Evolutionary conservation across 352 stramenopile species (phyloP), one percentile per base, ranked within the genome.

Genomic region (Pythium aristosporum): DNA sequence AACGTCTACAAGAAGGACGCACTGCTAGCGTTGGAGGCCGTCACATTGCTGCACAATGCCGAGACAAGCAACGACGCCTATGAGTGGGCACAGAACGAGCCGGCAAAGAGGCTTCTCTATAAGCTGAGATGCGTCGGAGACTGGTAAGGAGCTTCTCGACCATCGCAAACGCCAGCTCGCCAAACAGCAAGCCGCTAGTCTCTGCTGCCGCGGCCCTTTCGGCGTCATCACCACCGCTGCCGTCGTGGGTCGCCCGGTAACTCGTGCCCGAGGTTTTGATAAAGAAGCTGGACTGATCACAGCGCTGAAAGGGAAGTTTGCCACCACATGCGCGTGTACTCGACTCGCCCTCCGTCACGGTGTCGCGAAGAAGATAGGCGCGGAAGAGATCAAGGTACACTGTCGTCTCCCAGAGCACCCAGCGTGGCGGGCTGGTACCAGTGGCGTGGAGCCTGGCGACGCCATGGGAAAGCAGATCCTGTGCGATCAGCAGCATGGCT

Each of bases 381-480:
- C 80, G 77, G 11, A 82, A 73, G 11, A 79, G 66, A 67, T 89
- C 74, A 13, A 89, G 48, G 34, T 89, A 92, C 0, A 84, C 67
- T 2, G 80, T 90, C 2, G 73, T 73, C 57, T 92, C 82, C 52
- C 73, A 80, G 0, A 89, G 28, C 12, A 68, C 64, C 82, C 82
- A 91, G 34, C 0, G 63, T 52, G 0, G 21, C 52, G 13, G 11
- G 39, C 15, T n/a, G 39, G 13, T 20, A 16, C 37, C 11, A 42
- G 49, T 18, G 44, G n/a, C 7, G 39, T 49, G 3, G 5, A 47
- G 9, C 37, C 9, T 61, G 47, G 30, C 59, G 1, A 79, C 52
- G 12, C 83, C 83, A 43, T 90, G 83, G 0, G 83, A 85, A 0
- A 90, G 65, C 23, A 88, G 66, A 41, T 90, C 81, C 30, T 78